A percentile compares a stretch with the other conserved stretches of the same genome.
Conservation (phyloP, 495 filamentous ascomycete genomes). For the Paragyromitra xinjiangensis region DNA sequence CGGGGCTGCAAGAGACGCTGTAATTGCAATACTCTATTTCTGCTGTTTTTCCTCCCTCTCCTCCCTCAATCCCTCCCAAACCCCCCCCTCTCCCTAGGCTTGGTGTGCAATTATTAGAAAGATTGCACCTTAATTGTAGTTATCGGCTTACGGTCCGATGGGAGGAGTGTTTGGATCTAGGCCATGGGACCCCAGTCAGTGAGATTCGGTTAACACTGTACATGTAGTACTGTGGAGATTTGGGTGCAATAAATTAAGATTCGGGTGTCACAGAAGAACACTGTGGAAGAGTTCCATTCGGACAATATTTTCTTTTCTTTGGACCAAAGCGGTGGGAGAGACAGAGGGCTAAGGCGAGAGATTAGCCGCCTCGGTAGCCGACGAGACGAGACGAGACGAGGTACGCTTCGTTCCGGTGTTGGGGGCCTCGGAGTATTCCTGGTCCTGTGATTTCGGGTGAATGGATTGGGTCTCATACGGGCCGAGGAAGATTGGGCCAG, state of each 20-base stretch:
- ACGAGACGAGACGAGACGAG: not conserved
- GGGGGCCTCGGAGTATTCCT: not conserved
- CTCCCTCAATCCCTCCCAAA: not conserved
- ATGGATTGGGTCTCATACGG: constrained; percentile 11
- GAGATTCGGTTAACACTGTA: constrained; percentile 13
- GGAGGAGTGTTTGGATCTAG: constrained; percentile 22
- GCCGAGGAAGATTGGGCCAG: not conserved
- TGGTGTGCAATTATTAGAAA: constrained; percentile 30
- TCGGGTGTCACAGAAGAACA: not conserved
- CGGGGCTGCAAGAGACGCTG: constrained; percentile 42
- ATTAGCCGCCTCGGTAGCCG: constrained; percentile 15
- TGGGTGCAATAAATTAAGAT: not conserved
- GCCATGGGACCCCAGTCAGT: constrained; percentile 1
- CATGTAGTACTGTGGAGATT: not conserved
- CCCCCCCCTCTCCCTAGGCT: not conserved
- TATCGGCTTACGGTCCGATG: constrained; percentile 33
- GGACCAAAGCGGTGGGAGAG: not conserved
- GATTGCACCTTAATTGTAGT: constrained; percentile 37
- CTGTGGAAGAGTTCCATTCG: not conserved
- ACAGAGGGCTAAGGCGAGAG: not conserved
- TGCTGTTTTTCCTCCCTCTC: not conserved
- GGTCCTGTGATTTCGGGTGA: constrained; percentile 38
- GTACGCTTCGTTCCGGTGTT: not conserved
- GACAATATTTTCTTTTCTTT: not conserved
- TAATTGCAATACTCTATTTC: constrained; percentile 47